Conservation (phyloP, 1,284 basidiomycete genomes). For the Fomitopsis schrenkii region DNA sequence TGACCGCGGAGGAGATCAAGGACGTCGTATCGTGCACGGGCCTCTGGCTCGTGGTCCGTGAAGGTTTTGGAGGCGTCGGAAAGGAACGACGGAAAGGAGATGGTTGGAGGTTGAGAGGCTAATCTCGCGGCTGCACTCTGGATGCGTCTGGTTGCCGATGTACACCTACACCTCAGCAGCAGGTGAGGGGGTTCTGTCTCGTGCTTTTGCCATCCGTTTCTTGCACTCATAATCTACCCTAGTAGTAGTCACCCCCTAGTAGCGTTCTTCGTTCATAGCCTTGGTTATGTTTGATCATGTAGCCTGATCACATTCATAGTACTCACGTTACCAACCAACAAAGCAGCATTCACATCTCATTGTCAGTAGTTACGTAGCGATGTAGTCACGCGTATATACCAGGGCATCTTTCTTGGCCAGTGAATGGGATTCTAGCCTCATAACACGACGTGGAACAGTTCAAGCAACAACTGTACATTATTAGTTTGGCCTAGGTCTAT, state of each 20-base stretch:
- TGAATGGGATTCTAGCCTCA: no score
- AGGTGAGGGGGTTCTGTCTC: background rate
- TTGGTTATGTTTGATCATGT: background rate
- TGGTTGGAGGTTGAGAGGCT: slow-evolving; percentile 66
- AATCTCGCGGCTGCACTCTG: background rate
- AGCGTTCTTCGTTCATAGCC: background rate
- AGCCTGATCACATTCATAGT: background rate
- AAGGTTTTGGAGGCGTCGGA: slow-evolving; percentile 88
- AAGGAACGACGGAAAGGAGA: slow-evolving; percentile 75
- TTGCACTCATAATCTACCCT: background rate
- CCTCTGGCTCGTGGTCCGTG: slow-evolving; percentile 90
- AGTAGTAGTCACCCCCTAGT: background rate
- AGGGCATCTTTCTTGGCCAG: no score
- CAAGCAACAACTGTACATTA: background rate
- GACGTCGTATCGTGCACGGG: slow-evolving; percentile 87
- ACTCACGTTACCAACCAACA: background rate
- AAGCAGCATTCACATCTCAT: background rate
- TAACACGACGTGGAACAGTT: no score
- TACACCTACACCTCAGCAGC: background rate
- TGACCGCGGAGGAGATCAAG: slow-evolving; percentile 92
- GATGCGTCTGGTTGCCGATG: background rate
- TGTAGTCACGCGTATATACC: no score
- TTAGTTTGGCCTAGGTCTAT: background rate
- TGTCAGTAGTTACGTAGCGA: background rate
- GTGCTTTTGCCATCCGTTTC: background rate